phyloP scores from a whole-genome alignment of 371 early-diverging fungal species.

The Funneliformis caledonium region DNA sequence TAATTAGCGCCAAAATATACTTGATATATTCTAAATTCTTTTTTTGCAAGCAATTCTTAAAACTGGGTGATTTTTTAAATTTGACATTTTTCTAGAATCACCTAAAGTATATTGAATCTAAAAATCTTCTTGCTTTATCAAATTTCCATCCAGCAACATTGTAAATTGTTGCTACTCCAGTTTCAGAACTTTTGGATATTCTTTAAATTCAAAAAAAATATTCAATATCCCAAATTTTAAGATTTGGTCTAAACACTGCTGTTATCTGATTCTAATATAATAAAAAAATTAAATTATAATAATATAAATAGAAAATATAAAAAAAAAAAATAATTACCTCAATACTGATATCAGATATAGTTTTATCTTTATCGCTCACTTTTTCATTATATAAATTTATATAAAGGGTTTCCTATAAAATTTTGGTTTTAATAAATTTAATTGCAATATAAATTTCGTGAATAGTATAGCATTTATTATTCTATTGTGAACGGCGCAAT shows the following conservation, averaged over 20 bases:
- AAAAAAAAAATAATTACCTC: too few relatives aligned
- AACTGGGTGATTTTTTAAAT: neutral
- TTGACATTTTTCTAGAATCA: neutral
- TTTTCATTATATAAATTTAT: too few relatives aligned
- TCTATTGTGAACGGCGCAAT: too few relatives aligned
- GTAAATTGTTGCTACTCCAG: neutral
- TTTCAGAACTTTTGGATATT: neutral
- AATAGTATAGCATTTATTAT: too few relatives aligned
- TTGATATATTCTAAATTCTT: conserved; percentile 1
- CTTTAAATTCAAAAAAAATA: conserved; percentile 1
- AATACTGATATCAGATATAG: too few relatives aligned
- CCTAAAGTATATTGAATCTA: neutral
- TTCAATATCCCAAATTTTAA: neutral
- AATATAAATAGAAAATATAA: too few relatives aligned
- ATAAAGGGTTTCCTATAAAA: too few relatives aligned
- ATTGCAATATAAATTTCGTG: too few relatives aligned
- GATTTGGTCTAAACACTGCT: neutral
- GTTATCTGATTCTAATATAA: neutral
- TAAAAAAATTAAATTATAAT: too few relatives aligned
- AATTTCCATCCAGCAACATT: neutral
- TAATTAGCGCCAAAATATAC: too few relatives aligned
- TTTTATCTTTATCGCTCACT: too few relatives aligned
- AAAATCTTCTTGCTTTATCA: neutral
- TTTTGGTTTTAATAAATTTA: too few relatives aligned
- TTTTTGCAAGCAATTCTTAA: neutral